Evolutionary conservation across 805 yeast species (phyloP).

Genomic region (Diddensiella transvaalensis): DNA sequence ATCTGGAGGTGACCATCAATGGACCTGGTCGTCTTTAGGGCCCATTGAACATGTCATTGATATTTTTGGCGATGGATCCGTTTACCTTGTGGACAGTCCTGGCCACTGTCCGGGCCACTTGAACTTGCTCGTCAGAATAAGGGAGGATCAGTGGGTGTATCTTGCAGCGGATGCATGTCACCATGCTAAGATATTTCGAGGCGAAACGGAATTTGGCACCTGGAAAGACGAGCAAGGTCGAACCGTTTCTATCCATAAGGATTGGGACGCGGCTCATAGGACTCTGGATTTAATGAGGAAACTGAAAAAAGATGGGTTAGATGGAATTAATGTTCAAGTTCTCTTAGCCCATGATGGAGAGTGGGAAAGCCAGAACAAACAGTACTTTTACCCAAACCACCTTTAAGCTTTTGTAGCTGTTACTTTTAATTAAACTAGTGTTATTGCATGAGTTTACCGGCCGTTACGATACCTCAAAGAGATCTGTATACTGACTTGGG

Average conservation of each 20-base stretch:
- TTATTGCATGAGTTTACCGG: too few species aligned
- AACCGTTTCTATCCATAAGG: constrained; percentile 10
- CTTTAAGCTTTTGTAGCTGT: too few species aligned
- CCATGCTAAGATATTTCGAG: constrained; percentile 8
- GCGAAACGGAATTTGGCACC: constrained; percentile 12
- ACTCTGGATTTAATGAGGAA: constrained; percentile 8
- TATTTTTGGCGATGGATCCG: constrained; percentile 8
- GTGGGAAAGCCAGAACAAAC: constrained; percentile 8
- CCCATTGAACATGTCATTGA: constrained; percentile 9
- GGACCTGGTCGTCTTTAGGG: constrained; percentile 5
- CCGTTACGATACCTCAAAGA: too few species aligned
- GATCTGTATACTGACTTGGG: too few species aligned
- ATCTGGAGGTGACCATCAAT: constrained; percentile 3
- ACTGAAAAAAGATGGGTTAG: constrained; percentile 7
- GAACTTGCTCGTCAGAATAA: constrained; percentile 7
- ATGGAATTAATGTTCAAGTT: constrained; percentile 6
- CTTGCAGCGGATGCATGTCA: constrained; percentile 14
- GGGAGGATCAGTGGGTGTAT: constrained; percentile 6
- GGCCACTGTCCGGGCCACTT: constrained; percentile 13
- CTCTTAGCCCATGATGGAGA: constrained; percentile 12
- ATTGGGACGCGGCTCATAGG: constrained; percentile 8
- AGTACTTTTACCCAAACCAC: constrained; percentile 8
- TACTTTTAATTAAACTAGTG: too few species aligned
- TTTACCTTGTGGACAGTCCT: constrained; percentile 12
- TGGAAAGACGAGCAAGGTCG: constrained; percentile 12